Evolutionary conservation across 2,329 filamentous ascomycete genomes (phyloP).

Genomic region (Neurospora sp.): DNA sequence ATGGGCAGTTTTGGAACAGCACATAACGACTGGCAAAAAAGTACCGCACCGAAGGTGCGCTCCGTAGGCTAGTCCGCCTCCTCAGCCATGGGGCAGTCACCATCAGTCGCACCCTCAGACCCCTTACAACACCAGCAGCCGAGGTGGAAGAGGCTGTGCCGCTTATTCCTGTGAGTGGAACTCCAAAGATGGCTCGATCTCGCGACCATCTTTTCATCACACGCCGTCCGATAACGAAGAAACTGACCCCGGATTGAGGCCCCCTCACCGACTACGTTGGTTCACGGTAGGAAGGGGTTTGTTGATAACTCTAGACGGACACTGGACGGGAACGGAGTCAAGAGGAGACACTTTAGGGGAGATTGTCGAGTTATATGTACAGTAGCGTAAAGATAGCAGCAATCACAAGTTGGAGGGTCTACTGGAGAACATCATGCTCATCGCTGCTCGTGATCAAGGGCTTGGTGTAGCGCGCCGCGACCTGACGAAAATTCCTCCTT

Average conservation of each 20-base stretch:
- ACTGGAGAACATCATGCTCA: background rate
- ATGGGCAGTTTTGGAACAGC: background rate
- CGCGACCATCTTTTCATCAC: background rate
- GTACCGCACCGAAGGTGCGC: constrained; percentile 4
- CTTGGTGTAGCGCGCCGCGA: background rate
- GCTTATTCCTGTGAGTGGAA: background rate
- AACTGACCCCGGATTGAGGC: background rate
- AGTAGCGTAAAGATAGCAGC: background rate
- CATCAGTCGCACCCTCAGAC: constrained; percentile 21
- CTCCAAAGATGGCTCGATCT: background rate
- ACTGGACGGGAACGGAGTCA: background rate
- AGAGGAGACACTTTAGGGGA: background rate
- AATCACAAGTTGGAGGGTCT: background rate
- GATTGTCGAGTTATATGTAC: background rate
- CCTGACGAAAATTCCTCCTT: background rate
- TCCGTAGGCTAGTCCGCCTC: constrained; percentile 24
- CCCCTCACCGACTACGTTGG: background rate
- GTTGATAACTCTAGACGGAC: background rate
- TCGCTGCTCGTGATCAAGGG: background rate
- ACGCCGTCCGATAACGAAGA: background rate
- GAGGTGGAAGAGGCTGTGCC: constrained; percentile 25
- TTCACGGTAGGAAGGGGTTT: background rate
- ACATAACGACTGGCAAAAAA: background rate
- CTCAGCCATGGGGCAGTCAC: constrained; percentile 33
- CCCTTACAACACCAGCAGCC: constrained; percentile 28